Percentiles rank a stretch among this genome's conserved stretches.
phyloP scores from a whole-genome alignment of 2,329 filamentous ascomycete species.

The Aspergillus candidus region DNA sequence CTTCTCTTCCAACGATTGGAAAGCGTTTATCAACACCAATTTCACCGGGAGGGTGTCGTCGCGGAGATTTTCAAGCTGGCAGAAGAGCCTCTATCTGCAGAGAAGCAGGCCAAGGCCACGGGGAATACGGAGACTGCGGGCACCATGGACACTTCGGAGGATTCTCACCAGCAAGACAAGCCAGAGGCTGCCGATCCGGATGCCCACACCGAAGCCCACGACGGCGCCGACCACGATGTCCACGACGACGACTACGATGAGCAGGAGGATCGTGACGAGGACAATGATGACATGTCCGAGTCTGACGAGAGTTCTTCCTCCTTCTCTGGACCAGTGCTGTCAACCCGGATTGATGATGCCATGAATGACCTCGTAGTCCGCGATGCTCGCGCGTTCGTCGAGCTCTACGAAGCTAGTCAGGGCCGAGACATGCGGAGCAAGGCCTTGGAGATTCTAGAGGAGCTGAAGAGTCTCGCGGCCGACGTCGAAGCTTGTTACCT shows the following conservation, averaged over 20 bases:
- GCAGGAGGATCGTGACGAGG: conserved; percentile 47
- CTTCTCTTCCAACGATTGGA: conserved; percentile 78
- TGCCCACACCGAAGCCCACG: conserved; percentile 32
- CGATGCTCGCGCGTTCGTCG: conserved; percentile 76
- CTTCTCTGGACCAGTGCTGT: conserved; percentile 37
- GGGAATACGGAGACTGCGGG: conserved; percentile 11
- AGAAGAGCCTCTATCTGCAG: conserved; percentile 32
- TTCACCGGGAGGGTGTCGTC: conserved; percentile 94
- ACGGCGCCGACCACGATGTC: conserved; percentile 48
- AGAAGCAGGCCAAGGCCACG: conserved; percentile 12
- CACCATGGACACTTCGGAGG: conserved; percentile 15
- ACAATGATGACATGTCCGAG: conserved; percentile 51
- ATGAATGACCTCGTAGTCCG: conserved; percentile 68
- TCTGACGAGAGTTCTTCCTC: conserved; percentile 60
- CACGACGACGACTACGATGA: conserved; percentile 51
- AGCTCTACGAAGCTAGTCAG: conserved; percentile 71
- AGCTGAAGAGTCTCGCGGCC: conserved; percentile 63
- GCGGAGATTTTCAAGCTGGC: conserved; percentile 81
- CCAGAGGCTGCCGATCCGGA: conserved; percentile 10
- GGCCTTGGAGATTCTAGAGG: conserved; percentile 66
- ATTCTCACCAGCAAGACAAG: conserved; percentile 12
- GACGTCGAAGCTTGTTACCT: conserved; percentile 69
- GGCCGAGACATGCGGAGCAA: conserved; percentile 70
- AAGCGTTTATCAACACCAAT: conserved; percentile 87
- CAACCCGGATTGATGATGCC: conserved; percentile 40